phyloP scores from a whole-genome alignment of 225 moss, liverwort and hornwort species.

The Anthoceros angustus region DNA sequence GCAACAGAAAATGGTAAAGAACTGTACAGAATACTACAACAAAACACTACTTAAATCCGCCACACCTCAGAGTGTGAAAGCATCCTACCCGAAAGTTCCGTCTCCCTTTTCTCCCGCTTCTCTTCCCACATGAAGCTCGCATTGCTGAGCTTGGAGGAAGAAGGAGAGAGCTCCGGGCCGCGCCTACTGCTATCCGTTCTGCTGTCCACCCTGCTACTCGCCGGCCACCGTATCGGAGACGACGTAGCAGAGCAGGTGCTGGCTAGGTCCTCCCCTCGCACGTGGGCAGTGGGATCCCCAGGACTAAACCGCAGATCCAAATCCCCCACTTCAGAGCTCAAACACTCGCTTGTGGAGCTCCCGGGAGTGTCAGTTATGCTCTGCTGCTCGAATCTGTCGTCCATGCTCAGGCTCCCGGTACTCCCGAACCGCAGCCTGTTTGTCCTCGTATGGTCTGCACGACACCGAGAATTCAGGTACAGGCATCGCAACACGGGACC shows the following conservation, averaged over 20 bases:
- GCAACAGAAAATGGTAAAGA: conserved; percentile 11
- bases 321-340: conserved; percentile 73
- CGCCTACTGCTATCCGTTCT: conserved; percentile 20
- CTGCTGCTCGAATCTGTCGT: conserved; percentile 68
- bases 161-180: conserved; percentile 57
- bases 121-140: conserved; percentile 83
- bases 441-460: neutral
- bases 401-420: conserved; percentile 8
- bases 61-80: neutral
- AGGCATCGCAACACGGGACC: neutral
- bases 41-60: conserved; percentile 4
- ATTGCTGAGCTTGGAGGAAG: conserved; percentile 52
- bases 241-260: conserved; percentile 65
- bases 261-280: conserved; percentile 56
- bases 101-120: conserved; percentile 64
- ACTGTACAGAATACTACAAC: neutral
- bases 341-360: conserved; percentile 62
- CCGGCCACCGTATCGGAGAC: conserved; percentile 87
- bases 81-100: conserved; percentile 64
- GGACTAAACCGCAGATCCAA: conserved; percentile 56
- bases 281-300: conserved; percentile 26
- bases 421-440: neutral
- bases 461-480: neutral
- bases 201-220: conserved; percentile 36
- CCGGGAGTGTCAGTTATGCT: conserved; percentile 81